Conservation (phyloP, 2,329 filamentous ascomycete species). For the Paracoccidioides brasiliensis region DNA sequence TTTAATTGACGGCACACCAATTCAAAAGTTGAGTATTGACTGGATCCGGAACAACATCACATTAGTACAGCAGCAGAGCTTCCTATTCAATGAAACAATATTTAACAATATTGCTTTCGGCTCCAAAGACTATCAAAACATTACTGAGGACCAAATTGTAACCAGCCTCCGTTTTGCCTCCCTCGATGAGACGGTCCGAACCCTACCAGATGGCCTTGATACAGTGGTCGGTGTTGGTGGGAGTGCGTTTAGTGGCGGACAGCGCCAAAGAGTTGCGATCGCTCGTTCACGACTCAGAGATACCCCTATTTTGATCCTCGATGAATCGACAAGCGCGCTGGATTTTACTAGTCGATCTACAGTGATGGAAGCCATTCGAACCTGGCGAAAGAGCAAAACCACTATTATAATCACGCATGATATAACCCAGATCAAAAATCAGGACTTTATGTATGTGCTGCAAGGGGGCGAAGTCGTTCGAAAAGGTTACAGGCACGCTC, state of each 20-base stretch:
- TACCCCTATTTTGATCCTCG: slow-evolving; percentile 67
- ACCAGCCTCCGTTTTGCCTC: slow-evolving; percentile 53
- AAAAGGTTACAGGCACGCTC: slow-evolving; percentile 48
- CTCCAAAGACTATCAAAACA: slow-evolving; percentile 35
- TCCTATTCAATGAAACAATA: slow-evolving; percentile 71
- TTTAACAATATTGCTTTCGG: slow-evolving; percentile 68
- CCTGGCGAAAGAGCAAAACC: slow-evolving; percentile 68
- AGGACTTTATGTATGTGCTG: slow-evolving; percentile 72
- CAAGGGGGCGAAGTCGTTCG: slow-evolving; percentile 56
- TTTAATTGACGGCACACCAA: slow-evolving; percentile 50
- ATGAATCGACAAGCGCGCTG: slow-evolving; percentile 77
- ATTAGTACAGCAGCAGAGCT: slow-evolving; percentile 68
- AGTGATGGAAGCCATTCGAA: slow-evolving; percentile 61
- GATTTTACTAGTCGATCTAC: slow-evolving; percentile 56
- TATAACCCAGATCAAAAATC: slow-evolving; percentile 55
- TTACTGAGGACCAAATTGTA: slow-evolving; percentile 44
- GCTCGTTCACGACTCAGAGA: slow-evolving; percentile 66
- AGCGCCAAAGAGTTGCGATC: slow-evolving; percentile 68
- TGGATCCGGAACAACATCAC: slow-evolving; percentile 72
- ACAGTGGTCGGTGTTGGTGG: slow-evolving; percentile 61
- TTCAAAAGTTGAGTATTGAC: slow-evolving; percentile 48
- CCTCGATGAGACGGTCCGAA: slow-evolving; percentile 52
- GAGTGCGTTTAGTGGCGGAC: slow-evolving; percentile 64
- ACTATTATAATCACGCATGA: slow-evolving; percentile 94
- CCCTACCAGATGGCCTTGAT: slow-evolving; percentile 56